Evolutionary conservation across 1,284 basidiomycete genomes (phyloP), one percentile per base, ranked within the genome.

Genomic region (Tilletia indica): DNA sequence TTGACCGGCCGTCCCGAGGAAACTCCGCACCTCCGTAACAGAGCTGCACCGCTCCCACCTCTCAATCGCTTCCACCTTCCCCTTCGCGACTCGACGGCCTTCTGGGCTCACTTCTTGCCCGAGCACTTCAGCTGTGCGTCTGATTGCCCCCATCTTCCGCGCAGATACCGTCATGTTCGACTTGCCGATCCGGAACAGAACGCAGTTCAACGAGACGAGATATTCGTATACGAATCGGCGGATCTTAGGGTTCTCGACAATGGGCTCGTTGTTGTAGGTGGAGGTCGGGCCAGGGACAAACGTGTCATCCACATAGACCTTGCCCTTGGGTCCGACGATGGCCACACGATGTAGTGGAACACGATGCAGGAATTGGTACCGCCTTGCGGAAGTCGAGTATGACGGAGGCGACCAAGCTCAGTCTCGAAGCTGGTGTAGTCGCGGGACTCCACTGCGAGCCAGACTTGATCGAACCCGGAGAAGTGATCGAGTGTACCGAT

Each of bases 331-430:
- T 19, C 51, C 51, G 6, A 54, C 51, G 16, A 54, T 19, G 8
- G 51, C 25, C 4, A 54, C 51, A 31, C 51, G 51, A 54, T 54
- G 51, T n/a, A 54, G 51, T 54, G 51, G 51, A 54, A 54, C 25
- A 54, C 51, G 51, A 54, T 54, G 51, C 51, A 54, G 4, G 51
- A 54, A 19, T 54, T 54, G 19, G 51, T 54, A 54, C 51, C 51
- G 5, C 51, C 51, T 54, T 54, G 51, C 6, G 51, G 51, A 31
- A 54, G 16, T 5, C 51, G 51, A 19, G 51, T 54, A 31, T 54
- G 51, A 54, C 51, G 25, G n/a, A 54, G 51, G 51, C 16, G 51
- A 8, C 51, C 51, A 19, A n/a, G 4, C 5, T 4, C 51, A n/a
- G 51, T 54, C 51, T 54, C 51, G 51, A 54, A 54, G 51, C 8